Conservation (phyloP, 257 asterid species). For the Misopates orontium region DNA sequence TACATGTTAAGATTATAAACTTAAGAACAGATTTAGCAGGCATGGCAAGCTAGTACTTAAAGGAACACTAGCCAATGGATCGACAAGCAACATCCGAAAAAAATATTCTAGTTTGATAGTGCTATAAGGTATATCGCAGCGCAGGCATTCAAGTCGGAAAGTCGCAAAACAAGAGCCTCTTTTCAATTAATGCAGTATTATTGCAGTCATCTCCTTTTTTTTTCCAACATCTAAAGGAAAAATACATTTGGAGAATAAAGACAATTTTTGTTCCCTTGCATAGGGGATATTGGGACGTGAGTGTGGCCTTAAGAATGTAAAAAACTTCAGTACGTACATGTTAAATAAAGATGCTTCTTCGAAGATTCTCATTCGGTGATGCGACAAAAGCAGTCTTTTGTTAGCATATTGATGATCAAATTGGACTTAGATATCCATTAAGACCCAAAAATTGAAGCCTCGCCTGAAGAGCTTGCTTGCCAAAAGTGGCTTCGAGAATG, state of each 20-base stretch:
- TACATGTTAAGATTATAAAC: constrained; percentile 16
- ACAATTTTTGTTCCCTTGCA: no score
- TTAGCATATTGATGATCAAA: neutral
- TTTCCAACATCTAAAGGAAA: constrained; percentile 2
- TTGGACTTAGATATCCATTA: neutral
- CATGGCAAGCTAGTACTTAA: neutral
- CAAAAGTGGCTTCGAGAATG: constrained; percentile 71
- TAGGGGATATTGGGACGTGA: neutral
- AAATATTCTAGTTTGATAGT: neutral
- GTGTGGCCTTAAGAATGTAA: neutral
- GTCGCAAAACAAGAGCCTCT: constrained; percentile 1
- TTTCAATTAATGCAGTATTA: neutral
- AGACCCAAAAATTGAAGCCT: constrained; percentile 2
- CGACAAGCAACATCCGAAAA: constrained; percentile 2
- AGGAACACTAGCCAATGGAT: neutral
- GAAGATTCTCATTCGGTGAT: neutral
- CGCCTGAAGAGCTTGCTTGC: constrained; percentile 98
- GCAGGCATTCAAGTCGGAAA: neutral
- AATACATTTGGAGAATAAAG: neutral
- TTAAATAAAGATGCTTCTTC: neutral
- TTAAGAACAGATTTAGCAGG: neutral
- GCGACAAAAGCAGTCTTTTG: neutral
- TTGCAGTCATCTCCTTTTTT: neutral
- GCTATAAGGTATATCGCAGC: neutral
- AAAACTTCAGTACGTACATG: neutral